Conservation (phyloP, 2,329 filamentous ascomycete species). For the Dendryphion nanum region DNA sequence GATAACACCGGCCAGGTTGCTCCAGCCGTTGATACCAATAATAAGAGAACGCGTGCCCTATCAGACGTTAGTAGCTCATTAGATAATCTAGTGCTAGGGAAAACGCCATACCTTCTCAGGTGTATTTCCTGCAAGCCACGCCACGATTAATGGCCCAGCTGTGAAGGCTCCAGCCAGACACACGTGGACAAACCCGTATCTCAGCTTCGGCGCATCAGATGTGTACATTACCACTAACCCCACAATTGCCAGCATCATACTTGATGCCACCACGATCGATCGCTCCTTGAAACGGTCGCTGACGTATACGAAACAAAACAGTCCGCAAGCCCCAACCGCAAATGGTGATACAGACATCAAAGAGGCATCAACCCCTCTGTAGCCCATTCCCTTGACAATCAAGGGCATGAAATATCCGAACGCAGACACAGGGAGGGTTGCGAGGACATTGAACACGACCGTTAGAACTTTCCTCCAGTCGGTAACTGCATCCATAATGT, state of each 20-base stretch:
- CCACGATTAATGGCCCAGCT: constrained; percentile 7
- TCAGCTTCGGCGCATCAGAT: neutral
- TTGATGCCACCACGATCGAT: neutral
- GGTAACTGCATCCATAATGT: constrained; percentile 7
- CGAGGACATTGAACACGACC: constrained; percentile 3
- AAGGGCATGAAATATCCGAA: constrained; percentile 7
- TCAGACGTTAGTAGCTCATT: too few species aligned
- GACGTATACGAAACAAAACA: constrained; percentile 6
- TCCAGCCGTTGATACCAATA: constrained; percentile 9
- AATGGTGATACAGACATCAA: constrained; percentile 11
- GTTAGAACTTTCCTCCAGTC: constrained; percentile 9
- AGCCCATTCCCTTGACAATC: constrained; percentile 8
- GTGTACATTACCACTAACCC: constrained; percentile 6
- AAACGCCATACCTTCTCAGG: too few species aligned
- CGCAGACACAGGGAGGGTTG: constrained; percentile 4
- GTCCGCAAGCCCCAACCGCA: constrained; percentile 4
- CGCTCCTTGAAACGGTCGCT: constrained; percentile 8
- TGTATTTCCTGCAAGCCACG: constrained; percentile 11
- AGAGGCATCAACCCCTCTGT: constrained; percentile 3
- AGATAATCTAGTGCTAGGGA: too few species aligned
- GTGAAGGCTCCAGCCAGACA: constrained; percentile 8
- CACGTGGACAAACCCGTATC: constrained; percentile 8
- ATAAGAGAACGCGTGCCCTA: constrained; percentile 3
- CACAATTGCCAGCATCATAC: constrained; percentile 4
- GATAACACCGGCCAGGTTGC: constrained; percentile 10